Percentiles rank a stretch among this genome's conserved stretches.
phyloP scores from a whole-genome alignment of 805 yeast species.

The Suhomyces kilbournensis region DNA sequence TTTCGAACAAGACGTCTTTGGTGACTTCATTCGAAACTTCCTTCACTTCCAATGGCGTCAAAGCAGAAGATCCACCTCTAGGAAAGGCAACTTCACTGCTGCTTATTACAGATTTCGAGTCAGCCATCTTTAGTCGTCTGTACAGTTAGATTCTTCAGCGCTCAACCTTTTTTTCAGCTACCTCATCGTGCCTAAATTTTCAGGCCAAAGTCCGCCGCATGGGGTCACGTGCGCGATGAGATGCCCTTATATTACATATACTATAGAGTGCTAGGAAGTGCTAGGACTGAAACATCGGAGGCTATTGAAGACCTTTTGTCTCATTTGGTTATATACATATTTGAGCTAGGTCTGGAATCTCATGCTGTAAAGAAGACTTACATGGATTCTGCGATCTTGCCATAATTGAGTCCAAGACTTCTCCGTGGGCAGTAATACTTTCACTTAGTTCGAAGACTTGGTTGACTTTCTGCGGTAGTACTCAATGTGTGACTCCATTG shows the following conservation, averaged over 20 bases:
- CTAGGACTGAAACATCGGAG: too few relatives aligned
- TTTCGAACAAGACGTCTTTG: slow-evolving; percentile 77
- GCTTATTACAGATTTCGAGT: slow-evolving; percentile 25
- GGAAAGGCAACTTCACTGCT: slow-evolving; percentile 71
- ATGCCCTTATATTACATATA: not conserved
- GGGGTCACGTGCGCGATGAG: slow-evolving; percentile 5
- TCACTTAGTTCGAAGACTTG: not conserved
- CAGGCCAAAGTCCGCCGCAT: not conserved
- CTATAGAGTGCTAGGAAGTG: too few relatives aligned
- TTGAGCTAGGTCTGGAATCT: too few relatives aligned
- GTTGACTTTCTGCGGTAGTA: not conserved
- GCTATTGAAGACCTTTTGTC: too few relatives aligned
- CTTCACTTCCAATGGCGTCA: slow-evolving; percentile 87
- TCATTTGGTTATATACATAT: not conserved
- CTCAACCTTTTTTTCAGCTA: slow-evolving; percentile 3
- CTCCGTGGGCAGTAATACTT: too few relatives aligned
- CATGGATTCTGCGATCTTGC: not conserved
- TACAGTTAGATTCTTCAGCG: not conserved
- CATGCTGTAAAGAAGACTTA: too few relatives aligned
- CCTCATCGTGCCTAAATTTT: slow-evolving; percentile 9
- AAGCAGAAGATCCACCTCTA: slow-evolving; percentile 88
- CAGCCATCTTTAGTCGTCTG: slow-evolving; percentile 11
- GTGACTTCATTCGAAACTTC: slow-evolving; percentile 92
- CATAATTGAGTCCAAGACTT: not conserved
- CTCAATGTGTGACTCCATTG: too few relatives aligned